Evolutionary conservation across 164 flowering plant species (phyloP).

Genomic region (Magnolia changhungtana): DNA sequence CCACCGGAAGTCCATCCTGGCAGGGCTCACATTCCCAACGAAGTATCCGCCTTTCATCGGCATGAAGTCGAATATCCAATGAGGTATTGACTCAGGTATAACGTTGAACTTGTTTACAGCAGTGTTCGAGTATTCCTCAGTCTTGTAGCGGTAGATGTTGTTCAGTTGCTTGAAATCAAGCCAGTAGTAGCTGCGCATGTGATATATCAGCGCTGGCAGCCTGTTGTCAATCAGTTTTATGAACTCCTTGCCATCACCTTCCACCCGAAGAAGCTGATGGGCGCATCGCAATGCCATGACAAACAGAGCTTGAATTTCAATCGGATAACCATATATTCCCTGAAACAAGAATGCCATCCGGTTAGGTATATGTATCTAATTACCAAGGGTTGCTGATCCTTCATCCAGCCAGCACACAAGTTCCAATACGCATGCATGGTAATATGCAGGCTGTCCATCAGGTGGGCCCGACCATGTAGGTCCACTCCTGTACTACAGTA

Average conservation of each 20-base stretch:
- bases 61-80: conserved; percentile 22
- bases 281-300: conserved; percentile 14
- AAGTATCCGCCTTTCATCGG: conserved; percentile 12
- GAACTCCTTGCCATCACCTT: conserved; percentile 8
- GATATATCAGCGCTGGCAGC: conserved; percentile 4
- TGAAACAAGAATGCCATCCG: not conserved
- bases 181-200: conserved; percentile 11
- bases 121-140: conserved; percentile 20
- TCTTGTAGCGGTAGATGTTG: conserved; percentile 14
- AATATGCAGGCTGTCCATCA: too few species aligned
- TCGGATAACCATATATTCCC: conserved; percentile 15
- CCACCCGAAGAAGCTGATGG: not conserved
- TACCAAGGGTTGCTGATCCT: too few species aligned
- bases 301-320: conserved; percentile 11
- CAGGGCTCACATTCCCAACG: conserved; percentile 14
- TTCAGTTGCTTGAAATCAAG: conserved; percentile 10
- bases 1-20: conserved; percentile 17
- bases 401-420: too few species aligned
- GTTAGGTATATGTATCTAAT: too few species aligned
- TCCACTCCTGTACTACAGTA: too few species aligned
- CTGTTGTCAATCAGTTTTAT: conserved; percentile 7
- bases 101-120: conserved; percentile 13
- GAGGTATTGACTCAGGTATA: conserved; percentile 10
- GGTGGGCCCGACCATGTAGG: too few species aligned
- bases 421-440: too few species aligned